Evolutionary conservation across 2,329 filamentous ascomycete genomes (phyloP).

Genomic region (Paecilomyces fulvus): DNA sequence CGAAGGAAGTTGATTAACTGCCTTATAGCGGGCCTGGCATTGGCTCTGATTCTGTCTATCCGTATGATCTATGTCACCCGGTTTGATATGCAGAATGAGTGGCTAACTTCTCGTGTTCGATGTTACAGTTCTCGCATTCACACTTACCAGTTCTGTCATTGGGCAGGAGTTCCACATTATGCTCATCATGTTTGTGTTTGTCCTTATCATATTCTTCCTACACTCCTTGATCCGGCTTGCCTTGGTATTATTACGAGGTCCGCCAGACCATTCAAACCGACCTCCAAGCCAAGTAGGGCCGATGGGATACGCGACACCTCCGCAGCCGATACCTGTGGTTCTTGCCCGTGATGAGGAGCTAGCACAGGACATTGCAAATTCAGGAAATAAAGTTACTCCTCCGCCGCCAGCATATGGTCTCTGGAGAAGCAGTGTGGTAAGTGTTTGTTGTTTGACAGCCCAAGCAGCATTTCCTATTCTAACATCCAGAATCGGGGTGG

Average conservation of each 20-base stretch:
- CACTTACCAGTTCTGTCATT: slow-evolving; percentile 55
- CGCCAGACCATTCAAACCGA: slow-evolving; percentile 22
- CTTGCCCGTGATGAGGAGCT: slow-evolving; percentile 67
- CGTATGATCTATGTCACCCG: slow-evolving; percentile 47
- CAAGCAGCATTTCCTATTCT: background rate
- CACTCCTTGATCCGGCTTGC: slow-evolving; percentile 68
- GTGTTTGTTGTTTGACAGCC: slow-evolving; percentile 24
- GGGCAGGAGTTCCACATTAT: slow-evolving; percentile 69
- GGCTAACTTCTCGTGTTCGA: slow-evolving; percentile 2
- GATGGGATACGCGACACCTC: slow-evolving; percentile 61
- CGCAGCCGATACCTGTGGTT: slow-evolving; percentile 66
- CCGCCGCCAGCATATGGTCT: slow-evolving; percentile 78
- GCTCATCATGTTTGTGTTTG: slow-evolving; percentile 67
- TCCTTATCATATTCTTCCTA: slow-evolving; percentile 69
- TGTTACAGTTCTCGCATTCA: slow-evolving; percentile 60
- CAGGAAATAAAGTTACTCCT: slow-evolving; percentile 44
- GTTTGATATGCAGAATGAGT: background rate
- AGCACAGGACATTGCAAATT: slow-evolving; percentile 34
- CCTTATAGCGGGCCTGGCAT: slow-evolving; percentile 36
- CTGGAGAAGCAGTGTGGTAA: slow-evolving; percentile 73
- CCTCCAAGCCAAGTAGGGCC: slow-evolving; percentile 46
- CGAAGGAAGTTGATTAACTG: slow-evolving; percentile 51
- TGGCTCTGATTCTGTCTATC: slow-evolving; percentile 23
- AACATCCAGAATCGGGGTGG: background rate
- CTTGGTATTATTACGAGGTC: slow-evolving; percentile 50